These are phyloP conservation scores for Ophiocordyceps camponoti-rufipedis DNA, from an alignment of 2,329 filamentous ascomycete genomes.

Conservation along the genomic window DNA sequence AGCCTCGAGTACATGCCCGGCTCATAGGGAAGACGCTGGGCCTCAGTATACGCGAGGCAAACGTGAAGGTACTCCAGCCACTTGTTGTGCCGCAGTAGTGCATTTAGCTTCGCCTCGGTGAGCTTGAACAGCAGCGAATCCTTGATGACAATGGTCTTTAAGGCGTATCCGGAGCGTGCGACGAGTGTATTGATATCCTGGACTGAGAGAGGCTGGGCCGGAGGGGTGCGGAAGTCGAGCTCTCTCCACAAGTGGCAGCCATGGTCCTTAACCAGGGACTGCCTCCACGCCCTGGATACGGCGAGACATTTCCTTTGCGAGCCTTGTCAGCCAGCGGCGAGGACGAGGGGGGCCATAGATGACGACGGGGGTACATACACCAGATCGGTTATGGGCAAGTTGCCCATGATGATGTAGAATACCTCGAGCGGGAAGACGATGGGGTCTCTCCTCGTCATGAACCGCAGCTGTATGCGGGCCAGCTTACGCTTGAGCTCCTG, in stretches of 20 bases:
- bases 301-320: constrained; percentile 10
- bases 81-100: constrained; percentile 9
- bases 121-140: constrained; percentile 10
- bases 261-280: constrained; percentile 10
- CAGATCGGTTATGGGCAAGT: constrained; percentile 14
- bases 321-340: background rate
- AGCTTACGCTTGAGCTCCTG: constrained; percentile 18
- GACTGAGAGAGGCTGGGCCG: background rate
- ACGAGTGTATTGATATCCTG: constrained; percentile 11
- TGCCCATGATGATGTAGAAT: constrained; percentile 16
- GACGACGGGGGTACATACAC: constrained; percentile 7
- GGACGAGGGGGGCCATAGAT: too few species aligned
- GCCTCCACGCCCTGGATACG: constrained; percentile 15
- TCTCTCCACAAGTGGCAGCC: constrained; percentile 13
- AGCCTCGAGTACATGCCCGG: constrained; percentile 3
- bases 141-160: constrained; percentile 11
- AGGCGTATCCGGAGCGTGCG: constrained; percentile 12
- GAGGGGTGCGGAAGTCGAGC: constrained; percentile 9
- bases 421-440: constrained; percentile 17
- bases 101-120: constrained; percentile 11
- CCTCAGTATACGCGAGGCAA: constrained; percentile 1
- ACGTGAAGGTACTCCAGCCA: constrained; percentile 12
- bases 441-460: constrained; percentile 14
- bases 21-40: constrained; percentile 1
- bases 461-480: constrained; percentile 16